A percentile compares a stretch with the other conserved stretches of the same genome.
phyloP scores from a whole-genome alignment of 345 rosid genomes.

The Cochlearia excelsa region DNA sequence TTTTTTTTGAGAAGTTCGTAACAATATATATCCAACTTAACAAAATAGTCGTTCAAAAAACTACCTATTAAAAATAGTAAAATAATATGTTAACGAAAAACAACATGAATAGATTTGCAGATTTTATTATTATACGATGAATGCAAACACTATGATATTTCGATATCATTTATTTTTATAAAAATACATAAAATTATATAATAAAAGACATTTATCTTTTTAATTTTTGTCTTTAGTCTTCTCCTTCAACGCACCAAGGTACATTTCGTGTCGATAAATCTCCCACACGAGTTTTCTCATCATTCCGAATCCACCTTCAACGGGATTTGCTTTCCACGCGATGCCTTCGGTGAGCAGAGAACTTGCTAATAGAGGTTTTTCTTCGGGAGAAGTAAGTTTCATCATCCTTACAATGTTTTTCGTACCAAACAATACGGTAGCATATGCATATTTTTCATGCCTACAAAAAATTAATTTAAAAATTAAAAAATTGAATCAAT shows the following conservation, averaged over 20 bases:
- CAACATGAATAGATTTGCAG: too few relatives aligned
- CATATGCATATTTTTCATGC: background rate
- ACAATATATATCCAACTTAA: too few relatives aligned
- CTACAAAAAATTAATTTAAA: background rate
- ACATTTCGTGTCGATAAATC: background rate
- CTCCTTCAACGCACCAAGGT: background rate
- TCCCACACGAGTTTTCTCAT: background rate
- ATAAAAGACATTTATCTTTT: too few relatives aligned
- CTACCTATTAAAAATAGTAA: too few relatives aligned
- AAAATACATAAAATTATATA: too few relatives aligned
- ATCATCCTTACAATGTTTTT: background rate
- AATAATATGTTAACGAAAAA: too few relatives aligned
- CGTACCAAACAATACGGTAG: slow-evolving; percentile 2
- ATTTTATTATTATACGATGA: too few relatives aligned
- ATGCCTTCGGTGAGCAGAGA: slow-evolving; percentile 10
- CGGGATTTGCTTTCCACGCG: background rate
- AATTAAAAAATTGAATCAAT: background rate
- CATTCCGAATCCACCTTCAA: slow-evolving; percentile 1
- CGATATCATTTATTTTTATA: too few relatives aligned
- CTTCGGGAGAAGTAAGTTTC: background rate
- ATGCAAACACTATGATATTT: too few relatives aligned
- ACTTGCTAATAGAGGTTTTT: background rate
- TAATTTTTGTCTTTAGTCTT: background rate
- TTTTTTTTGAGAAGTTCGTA: too few relatives aligned
- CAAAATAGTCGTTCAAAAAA: too few relatives aligned